A percentile compares a stretch with the other conserved stretches of the same genome.
These are phyloP conservation scores for Postia placenta DNA, from an alignment of 768 basidiomycete genomes.

Conservation along the genomic window DNA sequence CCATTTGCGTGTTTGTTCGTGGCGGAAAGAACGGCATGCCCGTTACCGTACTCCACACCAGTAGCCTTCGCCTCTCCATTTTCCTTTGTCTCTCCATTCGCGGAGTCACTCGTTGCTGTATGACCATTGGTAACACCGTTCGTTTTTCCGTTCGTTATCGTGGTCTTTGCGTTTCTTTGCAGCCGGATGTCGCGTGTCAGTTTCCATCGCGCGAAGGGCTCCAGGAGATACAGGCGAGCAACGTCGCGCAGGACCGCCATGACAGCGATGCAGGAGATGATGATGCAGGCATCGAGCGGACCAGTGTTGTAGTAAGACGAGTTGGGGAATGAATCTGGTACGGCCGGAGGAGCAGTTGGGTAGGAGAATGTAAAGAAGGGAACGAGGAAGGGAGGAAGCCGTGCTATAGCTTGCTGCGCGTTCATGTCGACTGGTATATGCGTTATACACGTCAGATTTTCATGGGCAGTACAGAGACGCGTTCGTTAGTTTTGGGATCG, in stretches of 20 bases:
- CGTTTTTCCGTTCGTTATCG: constrained; percentile 21
- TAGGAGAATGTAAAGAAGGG: constrained; percentile 77
- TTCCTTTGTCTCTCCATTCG: constrained; percentile 18
- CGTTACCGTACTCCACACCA: constrained; percentile 31
- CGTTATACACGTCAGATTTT: constrained; percentile 27
- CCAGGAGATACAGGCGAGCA: constrained; percentile 64
- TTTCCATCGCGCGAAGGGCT: constrained; percentile 77
- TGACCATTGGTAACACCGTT: constrained; percentile 30
- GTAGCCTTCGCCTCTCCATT: constrained; percentile 26
- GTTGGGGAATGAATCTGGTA: constrained; percentile 68
- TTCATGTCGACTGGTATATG: constrained; percentile 31
- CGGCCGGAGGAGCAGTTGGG: constrained; percentile 46
- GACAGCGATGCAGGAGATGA: constrained; percentile 74
- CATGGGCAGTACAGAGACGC: constrained; percentile 19
- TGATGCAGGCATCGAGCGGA: constrained; percentile 69
- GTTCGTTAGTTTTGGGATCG: constrained; percentile 2
- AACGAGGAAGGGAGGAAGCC: constrained; percentile 47
- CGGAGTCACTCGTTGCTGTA: constrained; percentile 34
- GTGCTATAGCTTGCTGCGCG: constrained; percentile 27
- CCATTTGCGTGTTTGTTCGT: constrained; percentile 8
- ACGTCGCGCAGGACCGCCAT: constrained; percentile 87
- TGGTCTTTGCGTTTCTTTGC: constrained; percentile 14
- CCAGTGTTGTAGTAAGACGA: constrained; percentile 70
- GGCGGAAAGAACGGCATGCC: constrained; percentile 13
- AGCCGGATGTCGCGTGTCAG: constrained; percentile 47